Evolutionary conservation across 2,329 filamentous ascomycete genomes (phyloP), one percentile per base, ranked within the genome.

Genomic region (Penicillium rolfsii): DNA sequence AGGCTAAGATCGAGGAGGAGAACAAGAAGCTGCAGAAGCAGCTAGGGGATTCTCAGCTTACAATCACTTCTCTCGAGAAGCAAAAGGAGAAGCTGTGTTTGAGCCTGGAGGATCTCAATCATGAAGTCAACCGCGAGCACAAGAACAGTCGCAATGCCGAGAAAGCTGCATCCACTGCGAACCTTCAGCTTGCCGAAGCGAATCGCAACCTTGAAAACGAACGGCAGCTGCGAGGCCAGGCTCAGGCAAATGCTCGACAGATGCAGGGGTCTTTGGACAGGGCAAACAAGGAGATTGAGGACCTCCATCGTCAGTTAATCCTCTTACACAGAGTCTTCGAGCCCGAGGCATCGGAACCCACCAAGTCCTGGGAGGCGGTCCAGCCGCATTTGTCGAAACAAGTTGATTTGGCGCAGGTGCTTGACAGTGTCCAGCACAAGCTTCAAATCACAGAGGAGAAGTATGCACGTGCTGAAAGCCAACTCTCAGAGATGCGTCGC

Each of bases 131-230:
- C 53, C 86, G 93, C 33, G 94, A 97, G 77, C 91, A 93, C 72
- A 96, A 97, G 79, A 87, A 88, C 22, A 95, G 89, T 71, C 88
- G 94, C 61, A 95, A 91, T 73, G 94, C 93, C 4, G 94, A 98
- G 77, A 96, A 97, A 75, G 85, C 88, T 24, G 89, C 91, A 19
- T 96, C 92, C 0, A 90, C 87, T 38, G 85, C 89, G 61, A 91
- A 89, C 6, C 86, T 90, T 24, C 93, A 98, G 73, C 83, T 98
- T 30, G 91, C 93, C 8, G 95, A 98, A 74, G 88, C 88, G 14
- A 96, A 97, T 71, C 87, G 93, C 35, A 95, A 89, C 58, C 85
- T 97, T 24, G 95, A 98, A 70, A 93, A 93, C 1, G 94, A 98
- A 76, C 85, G 91, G 52, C 93, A 97, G 70, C 81, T 96, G 57